A percentile compares a stretch with the other conserved stretches of the same genome.
phyloP scores from a whole-genome alignment of 169 alveolate genomes.

The Plasmodium berghei region DNA sequence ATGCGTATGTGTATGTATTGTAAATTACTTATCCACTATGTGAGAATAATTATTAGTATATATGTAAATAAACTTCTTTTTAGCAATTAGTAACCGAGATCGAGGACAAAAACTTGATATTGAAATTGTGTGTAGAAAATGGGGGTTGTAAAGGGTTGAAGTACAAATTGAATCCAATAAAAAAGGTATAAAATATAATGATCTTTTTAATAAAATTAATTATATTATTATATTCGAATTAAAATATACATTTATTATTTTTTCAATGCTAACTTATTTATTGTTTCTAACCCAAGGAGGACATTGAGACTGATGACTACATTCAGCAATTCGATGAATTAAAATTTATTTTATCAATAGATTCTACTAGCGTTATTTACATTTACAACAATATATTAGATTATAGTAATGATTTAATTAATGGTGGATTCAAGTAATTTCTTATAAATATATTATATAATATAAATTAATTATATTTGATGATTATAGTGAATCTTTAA shows the following conservation, averaged over 20 bases:
- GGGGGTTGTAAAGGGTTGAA: slow-evolving; percentile 75
- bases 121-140: slow-evolving; percentile 48
- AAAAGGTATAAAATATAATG: slow-evolving; percentile 33
- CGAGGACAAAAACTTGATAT: slow-evolving; percentile 24
- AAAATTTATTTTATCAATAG: slow-evolving; percentile 63
- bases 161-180: slow-evolving; percentile 70
- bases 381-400: slow-evolving; percentile 65
- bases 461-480: neutral
- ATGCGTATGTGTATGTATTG: neutral
- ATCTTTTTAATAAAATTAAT: neutral
- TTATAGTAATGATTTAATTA: slow-evolving; percentile 61
- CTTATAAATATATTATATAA: neutral
- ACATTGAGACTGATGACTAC: slow-evolving; percentile 72
- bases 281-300: slow-evolving; percentile 23
- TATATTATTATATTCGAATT: neutral
- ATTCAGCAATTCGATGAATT: slow-evolving; percentile 68
- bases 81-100: slow-evolving; percentile 45
- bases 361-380: slow-evolving; percentile 71
- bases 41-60: neutral
- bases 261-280: too few species aligned
- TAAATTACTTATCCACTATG: neutral
- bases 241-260: neutral
- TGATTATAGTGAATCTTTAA: neutral
- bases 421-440: slow-evolving; percentile 76
- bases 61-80: slow-evolving; percentile 24